These are phyloP conservation scores for Calonectria hawksworthii DNA, from an alignment of 2,329 filamentous ascomycete genomes.

Conservation along the genomic window DNA sequence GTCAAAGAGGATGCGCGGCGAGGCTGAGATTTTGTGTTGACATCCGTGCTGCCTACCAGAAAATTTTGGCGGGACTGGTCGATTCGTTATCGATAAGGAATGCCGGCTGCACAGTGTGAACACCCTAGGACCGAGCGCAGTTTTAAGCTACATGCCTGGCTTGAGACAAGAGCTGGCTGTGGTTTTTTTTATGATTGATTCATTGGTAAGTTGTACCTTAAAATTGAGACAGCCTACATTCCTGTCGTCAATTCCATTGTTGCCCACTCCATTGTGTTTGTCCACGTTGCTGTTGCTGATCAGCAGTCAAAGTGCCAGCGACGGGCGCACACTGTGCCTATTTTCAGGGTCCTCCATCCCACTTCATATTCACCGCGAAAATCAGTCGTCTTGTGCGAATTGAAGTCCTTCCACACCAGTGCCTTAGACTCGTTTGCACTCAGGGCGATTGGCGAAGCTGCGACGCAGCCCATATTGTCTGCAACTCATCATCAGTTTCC, in stretches of 20 bases:
- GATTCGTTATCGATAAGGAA: constrained; percentile 52
- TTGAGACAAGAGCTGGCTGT: not conserved
- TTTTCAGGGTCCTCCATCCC: constrained; percentile 25
- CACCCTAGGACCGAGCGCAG: not conserved
- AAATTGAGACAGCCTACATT: not conserved
- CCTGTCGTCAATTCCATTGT: not conserved
- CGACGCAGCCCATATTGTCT: not conserved
- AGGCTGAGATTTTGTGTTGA: constrained; percentile 43
- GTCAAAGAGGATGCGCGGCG: constrained; percentile 32
- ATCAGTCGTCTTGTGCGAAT: constrained; percentile 23
- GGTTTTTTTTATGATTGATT: not conserved
- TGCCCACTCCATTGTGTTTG: not conserved
- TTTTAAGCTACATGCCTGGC: not conserved
- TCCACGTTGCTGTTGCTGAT: not conserved
- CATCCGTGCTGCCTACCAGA: constrained; percentile 37
- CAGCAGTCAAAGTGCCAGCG: constrained; percentile 10
- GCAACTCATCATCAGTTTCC: not conserved
- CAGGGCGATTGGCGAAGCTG: not conserved
- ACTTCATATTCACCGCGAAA: constrained; percentile 23
- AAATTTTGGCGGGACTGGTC: constrained; percentile 48
- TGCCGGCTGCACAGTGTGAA: constrained; percentile 34
- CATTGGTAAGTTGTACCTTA: not conserved
- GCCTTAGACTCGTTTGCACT: constrained; percentile 3
- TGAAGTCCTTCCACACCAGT: constrained; percentile 15
- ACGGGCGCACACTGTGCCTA: constrained; percentile 24